Conservation (phyloP, 805 yeast genomes). For the Ogataea pilisensis region DNA sequence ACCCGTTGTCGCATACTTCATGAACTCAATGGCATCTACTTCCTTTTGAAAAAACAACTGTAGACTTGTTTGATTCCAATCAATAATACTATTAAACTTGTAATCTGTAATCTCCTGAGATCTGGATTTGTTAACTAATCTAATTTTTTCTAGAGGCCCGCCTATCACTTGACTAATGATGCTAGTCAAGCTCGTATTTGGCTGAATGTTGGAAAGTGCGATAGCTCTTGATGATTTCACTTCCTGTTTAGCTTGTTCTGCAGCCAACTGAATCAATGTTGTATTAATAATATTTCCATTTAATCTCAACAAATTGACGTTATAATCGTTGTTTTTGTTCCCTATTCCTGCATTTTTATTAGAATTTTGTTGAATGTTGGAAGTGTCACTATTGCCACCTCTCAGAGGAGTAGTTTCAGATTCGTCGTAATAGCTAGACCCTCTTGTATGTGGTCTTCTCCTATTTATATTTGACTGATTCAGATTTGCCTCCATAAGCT, state of each 20-base stretch:
- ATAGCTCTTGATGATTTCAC: conserved; percentile 17
- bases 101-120: conserved; percentile 6
- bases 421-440: conserved; percentile 1
- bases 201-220: conserved; percentile 21
- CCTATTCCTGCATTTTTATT: background rate
- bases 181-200: conserved; percentile 42
- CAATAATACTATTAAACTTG: conserved; percentile 13
- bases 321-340: conserved; percentile 3
- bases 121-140: conserved; percentile 22
- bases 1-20: conserved; percentile 46
- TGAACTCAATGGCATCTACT: conserved; percentile 52
- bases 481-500: conserved; percentile 16
- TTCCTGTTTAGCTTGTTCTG: conserved; percentile 5
- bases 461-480: background rate
- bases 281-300: conserved; percentile 10
- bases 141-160: conserved; percentile 61
- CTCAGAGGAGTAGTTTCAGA: background rate
- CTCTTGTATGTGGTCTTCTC: conserved; percentile 9
- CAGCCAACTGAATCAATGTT: background rate
- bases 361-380: background rate
- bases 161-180: conserved; percentile 57
- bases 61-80: conserved; percentile 28
- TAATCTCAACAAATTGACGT: conserved; percentile 13
- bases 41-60: conserved; percentile 51
- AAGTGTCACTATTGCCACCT: background rate